Evolutionary conservation across 371 early-diverging fungal species (phyloP).

Genomic region (Apophysomyces sp.): DNA sequence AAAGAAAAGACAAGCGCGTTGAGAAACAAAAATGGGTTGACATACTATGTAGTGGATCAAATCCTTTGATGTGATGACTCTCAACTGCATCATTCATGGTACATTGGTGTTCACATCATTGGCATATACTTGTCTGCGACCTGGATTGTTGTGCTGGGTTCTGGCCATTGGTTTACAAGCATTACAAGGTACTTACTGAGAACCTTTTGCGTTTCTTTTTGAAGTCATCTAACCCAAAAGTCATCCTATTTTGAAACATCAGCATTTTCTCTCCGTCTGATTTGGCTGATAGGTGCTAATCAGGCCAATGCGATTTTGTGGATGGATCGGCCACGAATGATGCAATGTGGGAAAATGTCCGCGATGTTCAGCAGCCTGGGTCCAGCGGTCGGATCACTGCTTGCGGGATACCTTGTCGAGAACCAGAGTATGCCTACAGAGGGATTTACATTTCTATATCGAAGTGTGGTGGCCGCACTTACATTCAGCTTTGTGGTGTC

Average conservation of each 20-base stretch:
- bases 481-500: constrained; percentile 38
- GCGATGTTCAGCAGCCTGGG: constrained; percentile 35
- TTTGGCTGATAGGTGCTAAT: constrained; percentile 30
- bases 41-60: constrained; percentile 26
- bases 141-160: neutral
- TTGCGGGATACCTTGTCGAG: constrained; percentile 23
- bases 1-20: too few relatives aligned
- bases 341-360: constrained; percentile 28
- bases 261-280: constrained; percentile 22
- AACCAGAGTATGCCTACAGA: constrained; percentile 9
- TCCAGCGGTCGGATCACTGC: constrained; percentile 27
- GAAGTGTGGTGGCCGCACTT: constrained; percentile 22
- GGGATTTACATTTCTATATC: constrained; percentile 25
- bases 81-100: constrained; percentile 26
- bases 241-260: neutral
- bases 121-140: constrained; percentile 26
- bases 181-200: too few relatives aligned
- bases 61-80: constrained; percentile 18
- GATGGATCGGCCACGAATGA: constrained; percentile 31
- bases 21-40: neutral
- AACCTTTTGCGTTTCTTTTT: too few relatives aligned
- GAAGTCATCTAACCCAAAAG: too few relatives aligned
- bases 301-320: constrained; percentile 25
- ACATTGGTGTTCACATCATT: constrained; percentile 27
- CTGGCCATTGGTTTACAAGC: constrained; percentile 7